Evolutionary conservation across 176 grass and related monocot genomes (phyloP).

Genomic region (Pontederia paniculata): DNA sequence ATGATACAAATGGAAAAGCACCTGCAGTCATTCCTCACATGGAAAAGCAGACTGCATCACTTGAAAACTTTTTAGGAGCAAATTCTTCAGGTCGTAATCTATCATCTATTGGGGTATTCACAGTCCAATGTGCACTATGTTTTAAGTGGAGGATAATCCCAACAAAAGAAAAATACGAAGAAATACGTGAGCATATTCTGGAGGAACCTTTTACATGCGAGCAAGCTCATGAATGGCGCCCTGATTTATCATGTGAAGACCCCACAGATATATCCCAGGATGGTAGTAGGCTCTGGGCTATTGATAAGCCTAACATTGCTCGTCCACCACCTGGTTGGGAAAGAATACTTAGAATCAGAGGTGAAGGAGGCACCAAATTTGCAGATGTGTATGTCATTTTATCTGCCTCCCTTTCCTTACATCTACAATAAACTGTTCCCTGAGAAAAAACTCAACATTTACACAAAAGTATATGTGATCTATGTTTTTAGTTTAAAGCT

Average conservation of each 20-base stretch:
- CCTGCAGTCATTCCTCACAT: background rate
- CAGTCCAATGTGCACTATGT: slow-evolving; percentile 60
- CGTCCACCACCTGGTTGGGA: slow-evolving; percentile 54
- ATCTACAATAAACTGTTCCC: background rate
- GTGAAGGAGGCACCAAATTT: slow-evolving; percentile 44
- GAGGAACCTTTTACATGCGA: slow-evolving; percentile 49
- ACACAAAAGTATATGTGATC: too few relatives aligned
- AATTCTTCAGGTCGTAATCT: slow-evolving; percentile 16
- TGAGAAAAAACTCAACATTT: too few relatives aligned
- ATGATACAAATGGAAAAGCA: slow-evolving; percentile 14
- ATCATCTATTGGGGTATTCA: slow-evolving; percentile 47
- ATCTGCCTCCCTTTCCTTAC: slow-evolving; percentile 2
- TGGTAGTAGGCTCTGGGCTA: slow-evolving; percentile 53
- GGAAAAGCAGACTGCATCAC: slow-evolving; percentile 5
- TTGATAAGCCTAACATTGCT: slow-evolving; percentile 46
- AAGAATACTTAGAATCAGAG: slow-evolving; percentile 48
- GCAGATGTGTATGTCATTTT: slow-evolving; percentile 54
- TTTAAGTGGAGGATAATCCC: slow-evolving; percentile 62
- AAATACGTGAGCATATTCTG: slow-evolving; percentile 36
- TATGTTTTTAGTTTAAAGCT: too few relatives aligned
- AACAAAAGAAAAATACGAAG: slow-evolving; percentile 62
- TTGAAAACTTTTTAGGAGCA: background rate
- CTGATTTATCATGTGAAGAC: slow-evolving; percentile 44
- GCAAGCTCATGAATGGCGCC: slow-evolving; percentile 44
- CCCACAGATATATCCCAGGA: slow-evolving; percentile 49